A percentile compares a stretch with the other conserved stretches of the same genome.
Conservation (phyloP, 768 basidiomycete genomes). For the Russula vinacea region DNA sequence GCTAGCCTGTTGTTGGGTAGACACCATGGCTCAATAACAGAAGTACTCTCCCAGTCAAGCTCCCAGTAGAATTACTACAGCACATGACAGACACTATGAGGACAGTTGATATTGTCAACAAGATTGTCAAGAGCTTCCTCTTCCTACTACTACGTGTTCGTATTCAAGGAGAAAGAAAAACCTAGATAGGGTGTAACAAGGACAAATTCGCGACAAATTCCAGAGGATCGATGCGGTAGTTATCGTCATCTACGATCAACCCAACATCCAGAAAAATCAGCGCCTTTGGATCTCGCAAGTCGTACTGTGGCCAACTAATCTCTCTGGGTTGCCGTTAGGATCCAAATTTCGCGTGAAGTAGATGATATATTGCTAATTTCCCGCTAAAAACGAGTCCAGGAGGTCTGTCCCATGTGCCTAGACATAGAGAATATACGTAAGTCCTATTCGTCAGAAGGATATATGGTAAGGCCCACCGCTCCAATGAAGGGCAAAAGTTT, state of each 20-base stretch:
- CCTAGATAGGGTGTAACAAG: constrained; percentile 22
- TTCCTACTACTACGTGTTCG: not conserved
- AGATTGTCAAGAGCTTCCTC: not conserved
- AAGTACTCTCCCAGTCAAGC: not conserved
- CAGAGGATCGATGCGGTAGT: constrained; percentile 18
- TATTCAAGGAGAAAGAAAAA: not conserved
- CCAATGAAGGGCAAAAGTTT: constrained; percentile 15
- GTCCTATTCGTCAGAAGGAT: not conserved
- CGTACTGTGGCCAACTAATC: constrained; percentile 15
- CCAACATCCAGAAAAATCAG: constrained; percentile 20
- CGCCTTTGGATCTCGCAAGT: not conserved
- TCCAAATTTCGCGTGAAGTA: constrained; percentile 18
- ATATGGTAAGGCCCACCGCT: constrained; percentile 4
- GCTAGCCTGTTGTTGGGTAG: not conserved
- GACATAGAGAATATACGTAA: not conserved
- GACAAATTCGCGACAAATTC: constrained; percentile 19
- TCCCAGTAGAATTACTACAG: not conserved
- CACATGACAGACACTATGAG: too few species aligned
- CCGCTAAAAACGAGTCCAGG: constrained; percentile 3
- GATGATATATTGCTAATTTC: constrained; percentile 18
- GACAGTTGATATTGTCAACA: too few species aligned
- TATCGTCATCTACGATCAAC: not conserved
- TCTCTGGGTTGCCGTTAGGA: constrained; percentile 5
- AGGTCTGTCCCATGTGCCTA: constrained; percentile 22
- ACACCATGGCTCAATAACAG: not conserved